phyloP scores from a whole-genome alignment of 2,329 filamentous ascomycete species.

The Fusarium sp. region DNA sequence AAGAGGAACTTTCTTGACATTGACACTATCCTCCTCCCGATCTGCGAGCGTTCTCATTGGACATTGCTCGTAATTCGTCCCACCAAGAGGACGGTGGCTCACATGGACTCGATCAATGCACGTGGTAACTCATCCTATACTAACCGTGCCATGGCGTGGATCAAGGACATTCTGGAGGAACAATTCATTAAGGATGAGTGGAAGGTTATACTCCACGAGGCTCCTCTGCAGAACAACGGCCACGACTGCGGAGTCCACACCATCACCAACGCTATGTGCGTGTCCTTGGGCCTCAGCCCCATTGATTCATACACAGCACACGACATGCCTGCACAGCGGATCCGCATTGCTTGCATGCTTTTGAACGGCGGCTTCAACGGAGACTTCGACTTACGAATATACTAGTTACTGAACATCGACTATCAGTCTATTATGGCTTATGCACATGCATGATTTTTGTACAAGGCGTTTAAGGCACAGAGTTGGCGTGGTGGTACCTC shows the following conservation, averaged over 20 bases:
- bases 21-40: conserved; percentile 78
- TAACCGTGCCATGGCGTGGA: conserved; percentile 65
- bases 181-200: conserved; percentile 72
- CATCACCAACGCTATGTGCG: conserved; percentile 79
- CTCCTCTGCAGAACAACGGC: conserved; percentile 74
- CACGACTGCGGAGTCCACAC: conserved; percentile 85
- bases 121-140: conserved; percentile 59
- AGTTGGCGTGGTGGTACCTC: conserved; percentile 17
- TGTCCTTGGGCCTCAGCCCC: conserved; percentile 68
- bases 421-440: conserved; percentile 21
- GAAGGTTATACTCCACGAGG: conserved; percentile 65
- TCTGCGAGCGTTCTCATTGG: conserved; percentile 78
- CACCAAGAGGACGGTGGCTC: conserved; percentile 71
- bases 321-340: conserved; percentile 73
- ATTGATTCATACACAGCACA: conserved; percentile 62
- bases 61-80: conserved; percentile 78
- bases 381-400: conserved; percentile 67
- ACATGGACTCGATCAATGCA: conserved; percentile 76
- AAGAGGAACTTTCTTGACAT: conserved; percentile 75
- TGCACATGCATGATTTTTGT: conserved; percentile 24
- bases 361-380: conserved; percentile 76
- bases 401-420: conserved; percentile 41
- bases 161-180: conserved; percentile 69
- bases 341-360: conserved; percentile 75
- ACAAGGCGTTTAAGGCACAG: conserved; percentile 38